Conservation (phyloP, 1,284 basidiomycete genomes). For the Ceratobasidium sp. region DNA sequence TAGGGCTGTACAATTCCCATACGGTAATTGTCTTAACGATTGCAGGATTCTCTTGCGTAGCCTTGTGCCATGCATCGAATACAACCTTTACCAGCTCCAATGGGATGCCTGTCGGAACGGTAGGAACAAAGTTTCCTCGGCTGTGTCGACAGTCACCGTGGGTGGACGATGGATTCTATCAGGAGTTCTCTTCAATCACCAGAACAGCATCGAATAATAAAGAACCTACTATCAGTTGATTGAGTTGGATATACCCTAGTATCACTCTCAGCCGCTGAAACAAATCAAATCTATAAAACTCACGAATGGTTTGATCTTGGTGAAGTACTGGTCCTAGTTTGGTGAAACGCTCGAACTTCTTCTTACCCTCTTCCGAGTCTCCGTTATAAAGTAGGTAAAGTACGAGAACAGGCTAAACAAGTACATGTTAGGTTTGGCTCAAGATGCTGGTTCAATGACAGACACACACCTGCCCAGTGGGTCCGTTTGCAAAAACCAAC, state of each 20-base stretch:
- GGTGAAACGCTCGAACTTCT: conserved; percentile 27
- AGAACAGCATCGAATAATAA: not conserved
- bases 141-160: conserved; percentile 10
- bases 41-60: conserved; percentile 17
- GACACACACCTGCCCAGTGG: conserved; percentile 37
- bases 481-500: conserved; percentile 15
- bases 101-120: not conserved
- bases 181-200: not conserved
- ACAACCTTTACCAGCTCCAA: not conserved
- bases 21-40: conserved; percentile 13
- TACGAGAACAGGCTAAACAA: not conserved
- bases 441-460: not conserved
- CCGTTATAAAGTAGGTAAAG: conserved; percentile 30
- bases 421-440: not conserved
- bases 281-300: not conserved
- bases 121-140: conserved; percentile 31
- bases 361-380: conserved; percentile 22
- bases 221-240: conserved; percentile 7
- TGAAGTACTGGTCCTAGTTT: conserved; percentile 32
- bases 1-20: conserved; percentile 18
- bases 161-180: not conserved
- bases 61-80: not conserved
- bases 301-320: not conserved
- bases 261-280: not conserved
- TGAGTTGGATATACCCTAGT: conserved; percentile 28